Base-by-base conservation (phyloP, 148 eudicot genomes). In the Silene latifolia region DNA sequence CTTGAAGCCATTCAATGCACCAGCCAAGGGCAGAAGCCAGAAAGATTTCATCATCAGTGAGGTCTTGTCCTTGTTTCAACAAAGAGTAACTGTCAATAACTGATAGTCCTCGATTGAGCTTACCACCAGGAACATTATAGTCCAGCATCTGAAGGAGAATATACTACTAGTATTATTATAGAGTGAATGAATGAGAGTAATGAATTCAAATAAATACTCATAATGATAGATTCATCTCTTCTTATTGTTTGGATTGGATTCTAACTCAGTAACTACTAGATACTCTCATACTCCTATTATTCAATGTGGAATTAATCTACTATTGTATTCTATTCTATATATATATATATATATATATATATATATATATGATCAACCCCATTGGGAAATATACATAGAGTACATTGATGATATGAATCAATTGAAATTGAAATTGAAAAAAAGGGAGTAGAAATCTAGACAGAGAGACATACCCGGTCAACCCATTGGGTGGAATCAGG, bases 1-100 rank as follows among this genome's bases (percentile, higher is more conserved):
- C 98, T 84, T 93, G 98, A 78, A 93, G 94, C 98, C 99, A 95
- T 86, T 95, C 99, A 82, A 95, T 86, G 79, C 96, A 95, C 99
- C 99, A 95, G 56, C 99, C 99, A 47, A 95, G 99, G 44, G 96
- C 86, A 71, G 87, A 82, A 47, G 99, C 85, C 59, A 83, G 94
- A 83, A 95, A 92, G 25, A 90, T 70, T 80, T 95, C 99, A 32
- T 92, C 96, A 58, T 90, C 88, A n/a, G 85, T 86, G 66, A 90
- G 78, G 57, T 89, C 94, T 63, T 81, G 64, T 80, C 91, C 97
- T 69, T 88, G 88, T 76, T 89, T 85, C 44, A 95, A 86, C 82
- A 95, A 80, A 82, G 81, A 85, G 79, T 89, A 92, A 89, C 97
- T 92, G 81, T 95, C 97, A 72, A 92, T 81, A 64, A 95, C 99